These are phyloP conservation scores for Eucalyptus lansdowneana DNA, from an alignment of 345 rosid genomes.

Conservation along the genomic window DNA sequence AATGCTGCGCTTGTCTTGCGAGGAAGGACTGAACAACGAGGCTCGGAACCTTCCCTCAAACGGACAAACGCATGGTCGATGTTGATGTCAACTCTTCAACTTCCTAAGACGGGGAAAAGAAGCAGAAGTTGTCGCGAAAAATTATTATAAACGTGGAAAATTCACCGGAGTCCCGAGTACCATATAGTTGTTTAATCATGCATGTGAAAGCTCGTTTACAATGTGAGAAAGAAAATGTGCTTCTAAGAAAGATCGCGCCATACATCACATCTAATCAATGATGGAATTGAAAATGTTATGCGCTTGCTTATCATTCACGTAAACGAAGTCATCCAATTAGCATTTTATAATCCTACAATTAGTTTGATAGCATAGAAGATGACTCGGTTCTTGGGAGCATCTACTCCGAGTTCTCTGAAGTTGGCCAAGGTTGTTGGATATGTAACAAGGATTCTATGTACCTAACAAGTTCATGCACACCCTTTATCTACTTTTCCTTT, in stretches of 20 bases:
- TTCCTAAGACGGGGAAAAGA: background rate
- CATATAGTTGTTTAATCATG: background rate
- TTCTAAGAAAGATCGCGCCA: background rate
- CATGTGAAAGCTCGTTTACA: background rate
- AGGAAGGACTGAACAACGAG: background rate
- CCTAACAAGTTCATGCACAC: background rate
- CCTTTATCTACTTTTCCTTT: no score
- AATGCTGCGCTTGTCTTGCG: background rate
- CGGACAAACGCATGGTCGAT: background rate
- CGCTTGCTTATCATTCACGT: no score
- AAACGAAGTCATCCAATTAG: background rate
- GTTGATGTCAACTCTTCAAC: background rate
- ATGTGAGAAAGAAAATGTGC: background rate
- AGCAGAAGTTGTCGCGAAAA: background rate
- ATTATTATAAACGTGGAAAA: background rate
- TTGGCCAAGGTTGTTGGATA: background rate
- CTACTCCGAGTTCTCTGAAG: background rate
- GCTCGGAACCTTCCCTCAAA: background rate
- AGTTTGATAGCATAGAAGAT: background rate
- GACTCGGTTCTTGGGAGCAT: background rate
- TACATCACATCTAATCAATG: background rate
- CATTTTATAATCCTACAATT: background rate
- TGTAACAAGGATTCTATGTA: background rate
- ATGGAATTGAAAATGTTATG: background rate
- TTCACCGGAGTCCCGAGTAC: background rate